Evolutionary conservation across 352 stramenopile species (phyloP).

Genomic region (Lagenidium sp.): DNA sequence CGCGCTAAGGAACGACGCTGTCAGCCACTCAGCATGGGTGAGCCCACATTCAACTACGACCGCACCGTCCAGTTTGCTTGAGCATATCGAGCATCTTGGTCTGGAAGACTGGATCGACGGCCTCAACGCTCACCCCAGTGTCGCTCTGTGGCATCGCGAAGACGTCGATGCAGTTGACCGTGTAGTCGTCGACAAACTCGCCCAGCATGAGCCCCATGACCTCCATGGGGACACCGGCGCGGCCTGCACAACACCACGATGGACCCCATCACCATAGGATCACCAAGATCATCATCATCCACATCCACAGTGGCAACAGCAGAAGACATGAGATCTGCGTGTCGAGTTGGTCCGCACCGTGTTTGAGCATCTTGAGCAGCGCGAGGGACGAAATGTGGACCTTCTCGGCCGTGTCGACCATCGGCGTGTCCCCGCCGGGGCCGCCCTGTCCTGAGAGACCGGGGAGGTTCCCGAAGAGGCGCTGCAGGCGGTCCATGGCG

Average conservation of each 20-base stretch:
- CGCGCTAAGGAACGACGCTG: constrained; percentile 37
- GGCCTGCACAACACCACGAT: constrained; percentile 38
- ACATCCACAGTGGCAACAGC: too few relatives aligned
- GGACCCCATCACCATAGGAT: too few relatives aligned
- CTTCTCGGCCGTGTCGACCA: constrained; percentile 97
- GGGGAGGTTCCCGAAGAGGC: constrained; percentile 79
- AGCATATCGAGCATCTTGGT: constrained; percentile 99
- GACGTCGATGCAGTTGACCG: constrained; percentile 99
- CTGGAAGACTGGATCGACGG: constrained; percentile 99
- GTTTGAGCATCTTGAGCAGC: constrained; percentile 99
- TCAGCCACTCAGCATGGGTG: too few relatives aligned
- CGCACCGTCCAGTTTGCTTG: constrained; percentile 94
- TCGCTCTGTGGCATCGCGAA: constrained; percentile 99
- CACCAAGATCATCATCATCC: too few relatives aligned
- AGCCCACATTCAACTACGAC: too few relatives aligned
- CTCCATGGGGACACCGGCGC: constrained; percentile 99
- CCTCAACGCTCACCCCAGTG: constrained; percentile 94
- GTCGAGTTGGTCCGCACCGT: constrained; percentile 51
- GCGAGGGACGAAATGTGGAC: constrained; percentile 98
- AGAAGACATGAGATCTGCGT: constrained; percentile 4
- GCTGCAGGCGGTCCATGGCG: constrained; percentile 84
- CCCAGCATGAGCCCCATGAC: constrained; percentile 99
- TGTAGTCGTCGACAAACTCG: constrained; percentile 99
- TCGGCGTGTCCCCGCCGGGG: constrained; percentile 82
- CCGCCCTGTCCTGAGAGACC: constrained; percentile 60